These are phyloP conservation scores for Linderniella brevidens DNA, from an alignment of 257 asterid species.

Conservation along the genomic window DNA sequence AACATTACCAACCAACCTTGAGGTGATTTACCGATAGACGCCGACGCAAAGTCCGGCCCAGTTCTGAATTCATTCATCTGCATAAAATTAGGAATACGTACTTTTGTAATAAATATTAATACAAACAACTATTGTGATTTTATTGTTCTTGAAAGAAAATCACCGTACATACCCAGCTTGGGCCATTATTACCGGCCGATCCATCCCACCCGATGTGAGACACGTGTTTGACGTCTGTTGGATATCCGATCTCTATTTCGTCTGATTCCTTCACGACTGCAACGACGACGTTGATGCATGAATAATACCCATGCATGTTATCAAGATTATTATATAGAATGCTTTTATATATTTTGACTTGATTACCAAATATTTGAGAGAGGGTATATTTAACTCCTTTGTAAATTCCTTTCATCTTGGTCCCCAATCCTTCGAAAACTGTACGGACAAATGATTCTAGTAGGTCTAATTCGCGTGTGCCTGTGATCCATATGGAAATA, in stretches of 20 bases:
- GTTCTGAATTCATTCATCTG: conserved; percentile 37
- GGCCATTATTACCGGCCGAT: conserved; percentile 14
- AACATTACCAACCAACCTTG: conserved; percentile 27
- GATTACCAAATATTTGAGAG: conserved; percentile 6
- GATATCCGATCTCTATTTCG: conserved; percentile 47
- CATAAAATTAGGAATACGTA: background rate
- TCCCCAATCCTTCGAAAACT: no score
- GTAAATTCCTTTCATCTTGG: conserved; percentile 4
- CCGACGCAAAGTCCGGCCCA: conserved; percentile 24
- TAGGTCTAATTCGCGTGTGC: no score
- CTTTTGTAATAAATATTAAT: background rate
- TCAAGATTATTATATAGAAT: background rate
- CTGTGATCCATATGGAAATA: no score
- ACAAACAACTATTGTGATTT: background rate
- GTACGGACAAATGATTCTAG: no score
- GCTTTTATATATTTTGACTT: no score
- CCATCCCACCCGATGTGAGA: conserved; percentile 57
- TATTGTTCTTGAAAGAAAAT: background rate
- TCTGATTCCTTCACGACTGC: conserved; percentile 14
- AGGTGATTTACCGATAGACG: conserved; percentile 50
- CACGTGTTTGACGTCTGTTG: conserved; percentile 53
- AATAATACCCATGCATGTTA: background rate
- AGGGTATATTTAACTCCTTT: conserved; percentile 6
- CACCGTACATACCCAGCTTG: background rate
- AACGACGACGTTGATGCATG: background rate